Conservation (phyloP, 495 filamentous ascomycete genomes). For the Penicillium samsonianum region DNA sequence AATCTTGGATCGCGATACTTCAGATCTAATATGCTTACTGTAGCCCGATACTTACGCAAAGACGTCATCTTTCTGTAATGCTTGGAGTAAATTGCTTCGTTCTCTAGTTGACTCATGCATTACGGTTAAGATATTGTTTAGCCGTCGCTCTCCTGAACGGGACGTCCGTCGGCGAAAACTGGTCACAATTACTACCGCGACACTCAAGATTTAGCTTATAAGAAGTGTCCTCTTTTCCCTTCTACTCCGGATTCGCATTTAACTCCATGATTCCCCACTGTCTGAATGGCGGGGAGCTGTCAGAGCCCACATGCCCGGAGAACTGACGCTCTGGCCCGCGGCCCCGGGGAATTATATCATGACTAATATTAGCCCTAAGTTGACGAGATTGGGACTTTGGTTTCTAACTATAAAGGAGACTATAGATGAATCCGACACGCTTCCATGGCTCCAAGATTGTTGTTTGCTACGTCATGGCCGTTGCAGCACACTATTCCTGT, state of each 20-base stretch:
- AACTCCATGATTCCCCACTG: background rate
- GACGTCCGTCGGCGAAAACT: constrained; percentile 1
- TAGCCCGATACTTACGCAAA: constrained; percentile 20
- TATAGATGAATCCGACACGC: background rate
- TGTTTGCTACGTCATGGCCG: background rate
- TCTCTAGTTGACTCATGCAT: constrained; percentile 32
- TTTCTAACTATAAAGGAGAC: background rate
- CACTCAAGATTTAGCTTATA: background rate
- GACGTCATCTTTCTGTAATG: constrained; percentile 49
- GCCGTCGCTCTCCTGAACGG: no score
- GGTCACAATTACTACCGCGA: background rate
- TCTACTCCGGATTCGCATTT: background rate
- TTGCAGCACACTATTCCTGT: no score
- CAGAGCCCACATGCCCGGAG: constrained; percentile 21
- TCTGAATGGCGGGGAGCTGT: background rate
- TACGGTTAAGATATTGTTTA: no score
- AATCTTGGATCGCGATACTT: background rate
- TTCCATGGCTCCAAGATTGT: background rate
- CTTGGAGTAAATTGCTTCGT: constrained; percentile 33
- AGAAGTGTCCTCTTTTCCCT: background rate
- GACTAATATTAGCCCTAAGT: constrained; percentile 12
- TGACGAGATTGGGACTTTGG: background rate
- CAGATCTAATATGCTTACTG: constrained; percentile 25
- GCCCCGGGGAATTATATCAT: background rate
- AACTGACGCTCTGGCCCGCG: background rate